A percentile compares a stretch with the other conserved stretches of the same genome.
These are phyloP conservation scores for Henckelia pumila DNA, from an alignment of 257 asterid genomes.

Conservation along the genomic window DNA sequence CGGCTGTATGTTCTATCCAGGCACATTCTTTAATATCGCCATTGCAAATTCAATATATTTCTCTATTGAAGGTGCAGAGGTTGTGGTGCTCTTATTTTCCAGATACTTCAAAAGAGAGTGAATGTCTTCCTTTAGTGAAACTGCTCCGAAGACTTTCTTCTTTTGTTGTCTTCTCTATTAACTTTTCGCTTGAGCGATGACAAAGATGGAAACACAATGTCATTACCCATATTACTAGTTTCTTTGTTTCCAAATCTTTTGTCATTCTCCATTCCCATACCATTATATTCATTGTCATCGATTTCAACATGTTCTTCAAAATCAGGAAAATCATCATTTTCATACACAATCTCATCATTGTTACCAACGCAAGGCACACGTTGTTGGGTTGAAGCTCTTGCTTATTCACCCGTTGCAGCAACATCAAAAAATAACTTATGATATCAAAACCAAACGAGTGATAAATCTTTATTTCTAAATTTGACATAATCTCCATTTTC, in stretches of 20 bases:
- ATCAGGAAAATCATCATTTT: not conserved
- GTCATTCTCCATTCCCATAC: not conserved
- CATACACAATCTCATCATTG: not conserved
- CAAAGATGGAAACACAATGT: too few relatives aligned
- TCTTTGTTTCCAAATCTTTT: not conserved
- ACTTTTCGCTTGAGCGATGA: too few relatives aligned
- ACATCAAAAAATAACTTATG: constrained; percentile 9
- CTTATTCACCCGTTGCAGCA: constrained; percentile 15
- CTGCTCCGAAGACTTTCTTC: too few relatives aligned
- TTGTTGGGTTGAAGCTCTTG: not conserved
- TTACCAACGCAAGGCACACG: not conserved
- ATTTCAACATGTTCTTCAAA: not conserved
- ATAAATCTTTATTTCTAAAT: constrained; percentile 3
- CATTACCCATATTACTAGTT: too few relatives aligned
- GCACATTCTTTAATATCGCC: not conserved
- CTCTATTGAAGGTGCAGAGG: not conserved
- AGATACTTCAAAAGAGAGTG: not conserved
- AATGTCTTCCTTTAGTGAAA: not conserved
- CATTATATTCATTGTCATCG: constrained; percentile 5
- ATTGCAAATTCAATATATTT: not conserved
- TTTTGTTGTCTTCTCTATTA: too few relatives aligned
- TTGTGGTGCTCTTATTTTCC: not conserved
- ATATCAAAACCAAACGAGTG: not conserved
- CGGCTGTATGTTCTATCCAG: not conserved
- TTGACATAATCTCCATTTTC: not conserved